Percentiles rank a stretch among this genome's conserved stretches.
These are phyloP conservation scores for Cymbomonas tetramitiformis DNA, from an alignment of 139 green algal genomes.

Conservation along the genomic window DNA sequence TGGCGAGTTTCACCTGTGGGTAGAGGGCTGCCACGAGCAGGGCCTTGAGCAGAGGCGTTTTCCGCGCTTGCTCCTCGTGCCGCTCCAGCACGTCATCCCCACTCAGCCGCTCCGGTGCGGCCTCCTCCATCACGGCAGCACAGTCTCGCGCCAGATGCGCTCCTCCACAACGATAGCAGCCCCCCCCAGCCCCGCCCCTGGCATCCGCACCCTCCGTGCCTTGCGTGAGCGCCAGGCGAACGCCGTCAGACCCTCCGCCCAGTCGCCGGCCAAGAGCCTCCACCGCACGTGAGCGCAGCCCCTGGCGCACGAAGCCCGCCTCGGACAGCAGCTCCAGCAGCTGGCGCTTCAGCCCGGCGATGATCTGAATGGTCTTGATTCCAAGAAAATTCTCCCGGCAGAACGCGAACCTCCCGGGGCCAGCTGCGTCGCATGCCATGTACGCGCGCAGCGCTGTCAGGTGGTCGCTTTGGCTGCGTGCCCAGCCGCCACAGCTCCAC, in stretches of 20 bases:
- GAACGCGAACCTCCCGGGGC: slow-evolving; percentile 5
- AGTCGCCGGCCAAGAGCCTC: not conserved
- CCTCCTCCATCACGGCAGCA: too few species aligned
- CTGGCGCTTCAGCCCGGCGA: slow-evolving; percentile 13
- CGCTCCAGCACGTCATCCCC: too few species aligned
- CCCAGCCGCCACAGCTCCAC: too few species aligned
- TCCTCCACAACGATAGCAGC: too few species aligned
- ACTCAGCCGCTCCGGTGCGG: too few species aligned
- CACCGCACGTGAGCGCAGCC: not conserved
- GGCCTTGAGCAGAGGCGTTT: slow-evolving; percentile 9
- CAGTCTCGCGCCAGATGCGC: too few species aligned
- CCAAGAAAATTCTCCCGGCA: slow-evolving; percentile 11
- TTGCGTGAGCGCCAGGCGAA: slow-evolving; percentile 7
- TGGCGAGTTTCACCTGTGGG: too few species aligned
- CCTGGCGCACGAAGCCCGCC: slow-evolving; percentile 2
- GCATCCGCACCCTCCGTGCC: too few species aligned
- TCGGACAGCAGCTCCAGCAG: slow-evolving; percentile 16
- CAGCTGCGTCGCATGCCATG: slow-evolving; percentile 7
- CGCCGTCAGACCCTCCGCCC: not conserved
- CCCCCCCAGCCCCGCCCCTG: too few species aligned
- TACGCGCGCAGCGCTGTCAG: slow-evolving; percentile 14
- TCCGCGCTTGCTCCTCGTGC: slow-evolving; percentile 11
- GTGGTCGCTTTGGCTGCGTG: slow-evolving; percentile 11
- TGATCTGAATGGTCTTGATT: slow-evolving; percentile 19
- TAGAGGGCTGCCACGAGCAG: slow-evolving; percentile 17